A percentile compares a stretch with the other conserved stretches of the same genome.
Evolutionary conservation across 257 asterid genomes (phyloP).

Genomic region (Ehretia macrophylla): DNA sequence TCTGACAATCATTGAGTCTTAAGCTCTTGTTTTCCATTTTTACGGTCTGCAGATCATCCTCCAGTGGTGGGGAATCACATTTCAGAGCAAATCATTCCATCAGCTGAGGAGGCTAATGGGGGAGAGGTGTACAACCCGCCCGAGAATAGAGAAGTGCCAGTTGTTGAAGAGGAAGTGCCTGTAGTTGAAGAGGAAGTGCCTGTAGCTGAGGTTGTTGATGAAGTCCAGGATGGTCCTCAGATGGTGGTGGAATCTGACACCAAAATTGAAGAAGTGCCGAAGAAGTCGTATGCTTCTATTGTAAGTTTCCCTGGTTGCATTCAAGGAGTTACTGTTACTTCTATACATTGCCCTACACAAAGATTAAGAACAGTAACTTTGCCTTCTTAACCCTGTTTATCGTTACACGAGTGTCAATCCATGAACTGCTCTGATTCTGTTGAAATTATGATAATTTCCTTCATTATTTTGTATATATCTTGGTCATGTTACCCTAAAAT

Average conservation of each 20-base stretch:
- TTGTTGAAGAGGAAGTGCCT: conserved; percentile 47
- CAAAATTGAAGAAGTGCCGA: conserved; percentile 60
- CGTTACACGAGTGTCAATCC: too few species aligned
- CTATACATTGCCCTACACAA: neutral
- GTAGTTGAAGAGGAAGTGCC: too few species aligned
- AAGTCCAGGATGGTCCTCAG: conserved; percentile 44
- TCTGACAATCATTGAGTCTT: conserved; percentile 4
- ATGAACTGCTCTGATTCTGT: neutral
- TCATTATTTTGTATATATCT: neutral
- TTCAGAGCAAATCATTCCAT: conserved; percentile 45
- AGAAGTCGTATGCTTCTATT: conserved; percentile 91
- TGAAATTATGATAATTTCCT: too few species aligned
- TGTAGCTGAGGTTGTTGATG: conserved; percentile 74
- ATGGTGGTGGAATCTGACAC: conserved; percentile 44
- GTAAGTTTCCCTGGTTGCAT: conserved; percentile 43
- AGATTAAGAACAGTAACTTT: too few species aligned
- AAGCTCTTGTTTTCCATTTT: neutral
- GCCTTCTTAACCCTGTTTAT: too few species aligned
- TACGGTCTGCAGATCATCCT: conserved; percentile 33
- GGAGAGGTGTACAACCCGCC: conserved; percentile 79
- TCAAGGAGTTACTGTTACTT: neutral
- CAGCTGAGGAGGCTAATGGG: conserved; percentile 49
- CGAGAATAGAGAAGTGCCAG: conserved; percentile 55
- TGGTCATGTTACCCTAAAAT: neutral
- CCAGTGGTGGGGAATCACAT: conserved; percentile 49